These are phyloP conservation scores for Ramichloridium luteum DNA, from an alignment of 2,329 filamentous ascomycete genomes.

Conservation along the genomic window DNA sequence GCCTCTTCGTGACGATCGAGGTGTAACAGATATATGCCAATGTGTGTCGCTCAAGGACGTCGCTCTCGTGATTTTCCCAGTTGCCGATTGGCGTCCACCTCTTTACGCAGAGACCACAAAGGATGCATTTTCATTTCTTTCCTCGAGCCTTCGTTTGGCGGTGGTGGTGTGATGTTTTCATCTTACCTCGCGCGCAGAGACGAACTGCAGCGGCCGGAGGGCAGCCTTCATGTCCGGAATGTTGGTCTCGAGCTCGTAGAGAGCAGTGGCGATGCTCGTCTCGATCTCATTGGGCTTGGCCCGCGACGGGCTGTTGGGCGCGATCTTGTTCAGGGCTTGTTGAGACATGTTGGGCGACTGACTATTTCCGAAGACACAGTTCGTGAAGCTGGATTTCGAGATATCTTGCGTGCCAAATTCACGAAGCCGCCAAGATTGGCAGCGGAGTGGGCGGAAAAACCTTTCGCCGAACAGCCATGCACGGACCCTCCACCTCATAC, in stretches of 20 bases:
- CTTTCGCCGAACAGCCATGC: too few species aligned
- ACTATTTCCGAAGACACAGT: too few species aligned
- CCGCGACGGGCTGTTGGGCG: constrained; percentile 90
- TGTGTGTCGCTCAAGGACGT: constrained; percentile 4
- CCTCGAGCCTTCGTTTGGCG: too few species aligned
- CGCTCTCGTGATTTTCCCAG: background rate
- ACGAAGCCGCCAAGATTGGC: too few species aligned
- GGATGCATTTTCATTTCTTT: too few species aligned
- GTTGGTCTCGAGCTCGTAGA: constrained; percentile 99
- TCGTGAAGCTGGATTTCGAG: too few species aligned
- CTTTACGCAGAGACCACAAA: too few species aligned
- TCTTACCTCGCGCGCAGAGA: constrained; percentile 98
- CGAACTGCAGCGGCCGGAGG: constrained; percentile 95
- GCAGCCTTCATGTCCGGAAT: constrained; percentile 93
- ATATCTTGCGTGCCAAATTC: too few species aligned
- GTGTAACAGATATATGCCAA: constrained; percentile 13
- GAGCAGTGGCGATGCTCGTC: constrained; percentile 89
- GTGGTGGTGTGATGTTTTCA: too few species aligned
- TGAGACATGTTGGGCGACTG: constrained; percentile 43
- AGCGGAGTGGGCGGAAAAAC: too few species aligned
- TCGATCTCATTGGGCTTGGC: constrained; percentile 95
- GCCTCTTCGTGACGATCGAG: constrained; percentile 35
- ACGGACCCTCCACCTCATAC: too few species aligned
- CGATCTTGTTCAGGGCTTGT: constrained; percentile 93
- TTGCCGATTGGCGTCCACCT: constrained; percentile 5